These are phyloP conservation scores for Aspergillus sparsus DNA, from an alignment of 495 filamentous ascomycete genomes.

Conservation along the genomic window DNA sequence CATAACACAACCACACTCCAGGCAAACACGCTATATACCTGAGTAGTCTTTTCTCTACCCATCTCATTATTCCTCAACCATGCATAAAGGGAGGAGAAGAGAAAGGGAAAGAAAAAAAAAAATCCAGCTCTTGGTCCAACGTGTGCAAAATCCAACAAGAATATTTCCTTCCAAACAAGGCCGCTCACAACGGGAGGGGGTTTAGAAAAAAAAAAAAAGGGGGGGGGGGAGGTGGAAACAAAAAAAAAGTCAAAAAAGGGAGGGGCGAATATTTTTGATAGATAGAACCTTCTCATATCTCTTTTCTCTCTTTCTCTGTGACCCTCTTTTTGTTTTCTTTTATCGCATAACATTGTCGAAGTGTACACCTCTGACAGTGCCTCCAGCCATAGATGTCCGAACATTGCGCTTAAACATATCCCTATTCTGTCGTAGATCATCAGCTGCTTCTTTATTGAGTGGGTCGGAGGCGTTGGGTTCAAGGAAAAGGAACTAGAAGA, in stretches of 20 bases:
- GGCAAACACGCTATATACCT: too few species aligned
- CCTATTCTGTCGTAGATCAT: conserved; percentile 79
- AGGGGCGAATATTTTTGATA: too few species aligned
- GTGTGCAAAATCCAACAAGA: too few species aligned
- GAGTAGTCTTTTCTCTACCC: not conserved
- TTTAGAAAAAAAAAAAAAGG: not conserved
- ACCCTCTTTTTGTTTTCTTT: not conserved
- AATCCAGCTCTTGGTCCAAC: too few species aligned
- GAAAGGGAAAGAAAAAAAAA: too few species aligned
- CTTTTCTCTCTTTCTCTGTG: not conserved
- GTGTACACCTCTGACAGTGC: conserved; percentile 52
- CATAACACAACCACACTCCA: not conserved
- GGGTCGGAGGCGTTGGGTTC: conserved; percentile 96
- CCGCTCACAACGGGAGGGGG: not conserved
- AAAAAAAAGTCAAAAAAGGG: too few species aligned
- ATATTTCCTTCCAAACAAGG: not conserved
- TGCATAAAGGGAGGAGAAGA: not conserved
- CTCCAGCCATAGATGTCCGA: conserved; percentile 76
- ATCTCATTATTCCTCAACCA: not conserved
- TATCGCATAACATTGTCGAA: not conserved
- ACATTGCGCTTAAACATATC: conserved; percentile 94
- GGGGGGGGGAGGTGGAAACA: not conserved
- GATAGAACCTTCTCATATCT: too few species aligned
- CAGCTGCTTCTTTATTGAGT: conserved; percentile 96
- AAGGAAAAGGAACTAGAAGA: conserved; percentile 82